phyloP scores from a whole-genome alignment of 2,329 filamentous ascomycete genomes.

The Truncatella angustata region DNA sequence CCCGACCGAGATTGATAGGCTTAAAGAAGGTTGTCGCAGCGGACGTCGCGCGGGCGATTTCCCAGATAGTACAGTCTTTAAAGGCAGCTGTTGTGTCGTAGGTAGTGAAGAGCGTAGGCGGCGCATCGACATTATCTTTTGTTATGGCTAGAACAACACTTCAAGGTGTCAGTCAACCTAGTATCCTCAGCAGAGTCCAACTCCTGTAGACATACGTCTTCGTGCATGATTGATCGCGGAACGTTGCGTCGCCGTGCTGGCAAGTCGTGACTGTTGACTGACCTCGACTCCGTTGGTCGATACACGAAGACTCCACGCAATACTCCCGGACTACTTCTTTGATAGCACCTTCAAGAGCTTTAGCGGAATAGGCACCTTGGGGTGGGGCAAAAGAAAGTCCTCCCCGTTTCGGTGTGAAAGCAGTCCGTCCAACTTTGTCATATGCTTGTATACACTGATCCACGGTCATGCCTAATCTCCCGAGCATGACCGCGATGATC shows the following conservation, averaged over 20 bases:
- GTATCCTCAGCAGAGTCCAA: not conserved
- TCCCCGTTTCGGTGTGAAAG: constrained; percentile 21
- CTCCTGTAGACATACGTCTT: not conserved
- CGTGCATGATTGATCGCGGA: not conserved
- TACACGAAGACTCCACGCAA: constrained; percentile 12
- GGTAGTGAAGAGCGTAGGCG: constrained; percentile 24
- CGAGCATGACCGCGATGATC: constrained; percentile 28
- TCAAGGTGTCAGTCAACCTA: constrained; percentile 1
- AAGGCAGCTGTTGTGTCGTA: constrained; percentile 21
- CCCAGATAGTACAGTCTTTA: constrained; percentile 25
- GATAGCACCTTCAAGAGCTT: constrained; percentile 23
- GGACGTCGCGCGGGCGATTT: constrained; percentile 28
- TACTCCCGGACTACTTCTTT: constrained; percentile 15
- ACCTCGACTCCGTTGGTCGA: not conserved
- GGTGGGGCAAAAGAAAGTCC: not conserved
- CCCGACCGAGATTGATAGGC: constrained; percentile 23
- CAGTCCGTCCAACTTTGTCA: constrained; percentile 13
- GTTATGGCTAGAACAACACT: constrained; percentile 27
- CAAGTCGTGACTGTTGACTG: not conserved
- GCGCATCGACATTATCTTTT: constrained; percentile 24
- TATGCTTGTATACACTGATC: constrained; percentile 23
- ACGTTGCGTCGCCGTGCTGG: not conserved
- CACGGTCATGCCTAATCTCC: constrained; percentile 23
- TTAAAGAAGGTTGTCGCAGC: constrained; percentile 29
- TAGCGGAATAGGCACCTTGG: constrained; percentile 22